Base-by-base conservation (phyloP, 192 early-diverging fungal genomes). In the Coemansia sp. region DNA sequence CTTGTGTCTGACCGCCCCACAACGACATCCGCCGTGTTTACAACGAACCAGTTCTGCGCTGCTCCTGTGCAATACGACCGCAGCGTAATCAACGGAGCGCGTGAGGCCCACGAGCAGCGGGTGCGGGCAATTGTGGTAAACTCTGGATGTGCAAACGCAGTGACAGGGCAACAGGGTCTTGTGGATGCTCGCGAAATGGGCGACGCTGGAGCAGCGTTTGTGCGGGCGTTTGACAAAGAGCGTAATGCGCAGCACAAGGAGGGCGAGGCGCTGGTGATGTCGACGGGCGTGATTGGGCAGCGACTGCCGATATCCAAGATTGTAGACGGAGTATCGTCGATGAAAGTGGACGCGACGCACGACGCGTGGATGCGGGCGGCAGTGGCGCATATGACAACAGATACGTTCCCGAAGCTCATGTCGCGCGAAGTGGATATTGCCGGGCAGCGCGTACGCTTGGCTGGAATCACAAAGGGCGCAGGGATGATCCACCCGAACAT, bases 401-500 rank as follows among this genome's bases (percentile, higher is more conserved):
- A 98, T 69, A 97, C 95, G 6, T 97, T 98, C 66, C 94, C 96
- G 14, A 98, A 98, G 67, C 76, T 97, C 43, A 67, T 85, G n/a
- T 91, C 89, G 25, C 74, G 82, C 35, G 62, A 82, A 39, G 84
- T 82, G 62, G 61, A 53, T 5, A 55, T 89, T 25, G 77, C 12
- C 1, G 56, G 56, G 10, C 10, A 22, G 5, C 17, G 8, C 2
- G 17, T 87, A 0, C 73, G 87, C n/a, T 89, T 98, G 85, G 94
- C 95, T 0, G 96, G 96, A 15, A 94, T 95, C 75, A 88, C 89
- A 19, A 98, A 98, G 82, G 96, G 96, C 37, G 96, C 96, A 4
- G 96, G 96, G 9, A 96, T 96, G 96, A 96, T 98, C 58, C 96
- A 98, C 70, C 96, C 96, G 10, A 93, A 97, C 76, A 98, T 98